phyloP scores from a whole-genome alignment of 2,329 filamentous ascomycete species.

The Pseudocercospora macadamiae region DNA sequence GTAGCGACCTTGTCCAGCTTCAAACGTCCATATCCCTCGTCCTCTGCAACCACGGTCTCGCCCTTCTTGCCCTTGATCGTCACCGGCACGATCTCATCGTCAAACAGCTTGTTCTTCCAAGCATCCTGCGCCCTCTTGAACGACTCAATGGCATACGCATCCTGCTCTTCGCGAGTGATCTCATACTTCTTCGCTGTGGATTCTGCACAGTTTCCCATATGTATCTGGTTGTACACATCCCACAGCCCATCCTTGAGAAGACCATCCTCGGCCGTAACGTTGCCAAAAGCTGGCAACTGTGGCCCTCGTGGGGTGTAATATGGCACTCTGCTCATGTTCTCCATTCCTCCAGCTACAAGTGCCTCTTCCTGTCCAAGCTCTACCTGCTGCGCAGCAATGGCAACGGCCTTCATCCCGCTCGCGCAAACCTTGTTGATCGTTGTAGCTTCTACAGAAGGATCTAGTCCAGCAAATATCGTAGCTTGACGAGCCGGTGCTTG shows the following conservation, averaged over 20 bases:
- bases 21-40: conserved; percentile 87
- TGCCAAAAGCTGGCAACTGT: conserved; percentile 80
- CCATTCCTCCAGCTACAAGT: conserved; percentile 93
- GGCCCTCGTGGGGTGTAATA: conserved; percentile 87
- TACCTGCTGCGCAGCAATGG: conserved; percentile 89
- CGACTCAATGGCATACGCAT: conserved; percentile 84
- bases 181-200: conserved; percentile 86
- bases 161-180: conserved; percentile 83
- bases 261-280: conserved; percentile 86
- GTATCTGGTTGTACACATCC: conserved; percentile 94
- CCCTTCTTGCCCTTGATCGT: conserved; percentile 84
- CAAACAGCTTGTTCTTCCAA: conserved; percentile 80
- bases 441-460: conserved; percentile 78
- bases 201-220: conserved; percentile 98
- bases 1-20: conserved; percentile 84
- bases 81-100: conserved; percentile 87
- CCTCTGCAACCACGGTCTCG: conserved; percentile 74
- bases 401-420: conserved; percentile 90
- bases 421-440: conserved; percentile 99
- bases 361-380: conserved; percentile 87
- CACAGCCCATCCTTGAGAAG: conserved; percentile 92
- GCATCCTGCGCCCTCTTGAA: conserved; percentile 89
- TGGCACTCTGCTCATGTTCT: conserved; percentile 94
- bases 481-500: conserved; percentile 94
- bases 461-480: conserved; percentile 81